Percentiles rank a stretch among this genome's conserved stretches.
Evolutionary conservation across 225 moss, liverwort and hornwort species (phyloP).

Genomic region (Straminergon stramineum): DNA sequence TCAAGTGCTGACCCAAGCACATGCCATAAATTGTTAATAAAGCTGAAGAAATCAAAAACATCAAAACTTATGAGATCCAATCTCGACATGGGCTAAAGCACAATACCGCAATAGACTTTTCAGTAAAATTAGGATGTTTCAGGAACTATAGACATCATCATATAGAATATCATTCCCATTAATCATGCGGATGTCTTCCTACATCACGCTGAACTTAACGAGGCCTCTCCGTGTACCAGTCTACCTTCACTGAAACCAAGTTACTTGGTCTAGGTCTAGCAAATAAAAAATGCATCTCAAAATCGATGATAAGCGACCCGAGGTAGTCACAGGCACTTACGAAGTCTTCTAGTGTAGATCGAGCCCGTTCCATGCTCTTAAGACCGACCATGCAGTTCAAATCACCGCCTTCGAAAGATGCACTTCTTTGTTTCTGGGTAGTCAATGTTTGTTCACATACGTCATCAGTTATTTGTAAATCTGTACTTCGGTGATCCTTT

Average conservation of each 20-base stretch:
- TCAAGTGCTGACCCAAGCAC: neutral
- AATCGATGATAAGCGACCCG: neutral
- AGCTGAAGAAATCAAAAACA: neutral
- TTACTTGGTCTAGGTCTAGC: neutral
- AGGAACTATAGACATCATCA: neutral
- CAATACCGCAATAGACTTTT: neutral
- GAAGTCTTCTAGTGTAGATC: constrained; percentile 86
- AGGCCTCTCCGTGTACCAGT: neutral
- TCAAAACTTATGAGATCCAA: neutral
- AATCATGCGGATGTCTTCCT: neutral
- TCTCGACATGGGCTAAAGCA: neutral
- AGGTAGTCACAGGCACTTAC: constrained; percentile 25
- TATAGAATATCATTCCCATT: neutral
- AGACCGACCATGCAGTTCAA: constrained; percentile 43
- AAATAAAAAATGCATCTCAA: neutral
- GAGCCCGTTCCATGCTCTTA: constrained; percentile 78
- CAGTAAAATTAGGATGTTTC: neutral
- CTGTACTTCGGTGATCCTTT: neutral
- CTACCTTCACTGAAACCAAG: neutral
- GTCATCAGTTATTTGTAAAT: neutral
- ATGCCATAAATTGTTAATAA: neutral
- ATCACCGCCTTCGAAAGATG: neutral
- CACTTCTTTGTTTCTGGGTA: neutral
- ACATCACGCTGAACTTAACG: neutral
- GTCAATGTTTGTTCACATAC: neutral